Percentiles rank a stretch among this genome's conserved stretches.
Conservation (phyloP, 257 asterid genomes). For the Solanum ossicruentum region DNA sequence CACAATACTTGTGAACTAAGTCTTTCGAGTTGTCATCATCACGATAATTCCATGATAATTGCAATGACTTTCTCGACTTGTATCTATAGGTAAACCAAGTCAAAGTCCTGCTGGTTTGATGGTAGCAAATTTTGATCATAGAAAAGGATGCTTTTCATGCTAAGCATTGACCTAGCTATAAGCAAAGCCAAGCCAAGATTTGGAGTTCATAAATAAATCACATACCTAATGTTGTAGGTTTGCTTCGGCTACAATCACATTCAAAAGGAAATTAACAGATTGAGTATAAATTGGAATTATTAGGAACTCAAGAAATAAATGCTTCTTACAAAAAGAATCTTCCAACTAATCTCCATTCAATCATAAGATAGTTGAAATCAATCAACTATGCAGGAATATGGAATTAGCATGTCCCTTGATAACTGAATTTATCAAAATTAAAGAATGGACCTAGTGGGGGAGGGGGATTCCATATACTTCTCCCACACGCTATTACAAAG, state of each 20-base stretch:
- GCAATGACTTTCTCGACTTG: background rate
- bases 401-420: background rate
- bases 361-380: background rate
- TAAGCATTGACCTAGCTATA: background rate
- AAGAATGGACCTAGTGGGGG: background rate
- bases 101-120: background rate
- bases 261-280: background rate
- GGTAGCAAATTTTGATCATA: background rate
- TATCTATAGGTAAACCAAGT: background rate
- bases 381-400: background rate
- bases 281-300: background rate
- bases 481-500: background rate
- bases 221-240: background rate
- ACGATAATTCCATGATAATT: background rate
- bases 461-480: background rate
- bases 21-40: background rate
- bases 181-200: background rate
- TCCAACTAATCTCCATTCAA: background rate
- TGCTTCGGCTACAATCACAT: background rate
- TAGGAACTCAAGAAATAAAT: background rate
- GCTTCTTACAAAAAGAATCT: background rate
- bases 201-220: background rate
- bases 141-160: background rate
- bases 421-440: background rate
- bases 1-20: background rate